phyloP scores from a whole-genome alignment of 306 rosid species.

The Alnus rubra region DNA sequence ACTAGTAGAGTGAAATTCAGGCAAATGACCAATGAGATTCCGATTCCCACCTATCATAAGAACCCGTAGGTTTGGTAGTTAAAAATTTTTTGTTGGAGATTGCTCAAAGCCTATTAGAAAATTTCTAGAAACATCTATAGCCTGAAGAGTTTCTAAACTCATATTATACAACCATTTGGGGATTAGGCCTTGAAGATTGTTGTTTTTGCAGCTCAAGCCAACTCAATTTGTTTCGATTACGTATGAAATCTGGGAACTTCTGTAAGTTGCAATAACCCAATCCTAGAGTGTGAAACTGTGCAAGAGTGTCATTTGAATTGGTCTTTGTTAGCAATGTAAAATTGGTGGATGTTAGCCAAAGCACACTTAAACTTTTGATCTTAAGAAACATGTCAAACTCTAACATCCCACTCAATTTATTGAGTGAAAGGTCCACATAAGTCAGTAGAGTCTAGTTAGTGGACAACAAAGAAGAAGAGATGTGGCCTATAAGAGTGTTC shows the following conservation, averaged over 20 bases:
- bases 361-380: too few relatives aligned
- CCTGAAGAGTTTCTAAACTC: neutral
- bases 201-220: slow-evolving; percentile 19
- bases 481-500: slow-evolving; percentile 5
- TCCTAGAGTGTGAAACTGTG: neutral
- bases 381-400: too few relatives aligned
- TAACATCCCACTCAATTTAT: slow-evolving; percentile 21
- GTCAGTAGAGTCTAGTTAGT: slow-evolving; percentile 24
- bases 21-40: slow-evolving; percentile 33
- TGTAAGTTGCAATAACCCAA: slow-evolving; percentile 21
- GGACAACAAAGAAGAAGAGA: slow-evolving; percentile 12
- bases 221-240: neutral
- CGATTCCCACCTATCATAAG: neutral
- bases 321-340: slow-evolving; percentile 12
- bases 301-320: neutral
- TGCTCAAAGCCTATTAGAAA: neutral
- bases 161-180: slow-evolving; percentile 18
- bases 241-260: slow-evolving; percentile 29
- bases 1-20: slow-evolving; percentile 26
- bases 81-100: slow-evolving; percentile 33
- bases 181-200: slow-evolving; percentile 38
- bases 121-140: neutral
- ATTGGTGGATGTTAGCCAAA: neutral
- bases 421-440: neutral
- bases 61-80: slow-evolving; percentile 23